These are phyloP conservation scores for Telopea speciosissima DNA, from an alignment of 177 flowering plant species.

Conservation along the genomic window DNA sequence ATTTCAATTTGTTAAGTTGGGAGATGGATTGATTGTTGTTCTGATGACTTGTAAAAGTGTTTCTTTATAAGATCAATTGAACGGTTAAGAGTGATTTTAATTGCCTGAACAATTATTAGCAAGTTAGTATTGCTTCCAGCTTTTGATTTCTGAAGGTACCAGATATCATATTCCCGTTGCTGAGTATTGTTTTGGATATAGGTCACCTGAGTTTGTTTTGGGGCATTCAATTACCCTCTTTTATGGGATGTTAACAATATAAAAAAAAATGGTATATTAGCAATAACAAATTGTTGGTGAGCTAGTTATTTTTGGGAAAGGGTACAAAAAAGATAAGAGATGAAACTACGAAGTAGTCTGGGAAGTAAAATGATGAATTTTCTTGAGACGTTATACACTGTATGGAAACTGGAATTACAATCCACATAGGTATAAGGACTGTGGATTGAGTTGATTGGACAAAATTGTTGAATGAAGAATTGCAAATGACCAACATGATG, in stretches of 20 bases:
- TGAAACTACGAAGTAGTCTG: too few species aligned
- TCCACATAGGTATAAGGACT: neutral
- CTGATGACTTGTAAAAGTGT: neutral
- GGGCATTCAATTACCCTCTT: too few species aligned
- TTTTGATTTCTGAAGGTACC: too few species aligned
- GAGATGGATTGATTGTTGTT: neutral
- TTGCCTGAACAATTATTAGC: neutral
- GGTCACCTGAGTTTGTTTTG: too few species aligned
- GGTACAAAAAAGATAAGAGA: too few species aligned
- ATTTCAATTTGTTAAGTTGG: conserved; percentile 1
- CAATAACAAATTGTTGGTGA: too few species aligned
- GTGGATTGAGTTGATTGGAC: neutral
- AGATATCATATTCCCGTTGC: too few species aligned
- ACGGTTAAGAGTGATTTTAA: neutral
- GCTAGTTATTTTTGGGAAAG: too few species aligned
- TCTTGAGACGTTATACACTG: neutral
- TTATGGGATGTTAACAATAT: too few species aligned
- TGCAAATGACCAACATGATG: neutral
- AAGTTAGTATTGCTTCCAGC: too few species aligned
- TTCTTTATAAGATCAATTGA: neutral
- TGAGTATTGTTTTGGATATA: too few species aligned
- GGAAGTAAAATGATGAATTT: neutral
- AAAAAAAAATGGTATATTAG: too few species aligned
- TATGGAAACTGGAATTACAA: neutral
- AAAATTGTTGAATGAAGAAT: neutral